Evolutionary conservation across 2,329 filamentous ascomycete species (phyloP).

Genomic region (Ceratocystis eucalypticola): DNA sequence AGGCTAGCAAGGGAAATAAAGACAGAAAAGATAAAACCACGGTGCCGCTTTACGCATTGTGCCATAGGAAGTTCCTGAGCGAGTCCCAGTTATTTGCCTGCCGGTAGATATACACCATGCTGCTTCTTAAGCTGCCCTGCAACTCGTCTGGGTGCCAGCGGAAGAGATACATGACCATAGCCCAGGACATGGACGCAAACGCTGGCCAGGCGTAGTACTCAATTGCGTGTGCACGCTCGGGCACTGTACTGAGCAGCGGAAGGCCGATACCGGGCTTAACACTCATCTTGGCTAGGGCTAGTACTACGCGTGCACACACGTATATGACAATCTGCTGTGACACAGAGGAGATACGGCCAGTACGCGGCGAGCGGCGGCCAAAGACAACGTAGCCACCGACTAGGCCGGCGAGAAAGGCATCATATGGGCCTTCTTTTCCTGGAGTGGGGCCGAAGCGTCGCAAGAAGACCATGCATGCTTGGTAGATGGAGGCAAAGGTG

Average conservation of each 20-base stretch:
- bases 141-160: slow-evolving; percentile 81
- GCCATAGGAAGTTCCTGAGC: slow-evolving; percentile 68
- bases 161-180: slow-evolving; percentile 88
- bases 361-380: slow-evolving; percentile 49
- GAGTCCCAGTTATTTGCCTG: slow-evolving; percentile 86
- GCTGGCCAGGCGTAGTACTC: slow-evolving; percentile 73
- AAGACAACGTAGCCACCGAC: slow-evolving; percentile 90
- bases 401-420: slow-evolving; percentile 75
- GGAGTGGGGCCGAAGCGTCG: slow-evolving; percentile 45
- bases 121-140: slow-evolving; percentile 79
- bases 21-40: not conserved
- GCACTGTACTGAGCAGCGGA: slow-evolving; percentile 33
- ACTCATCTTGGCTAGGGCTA: slow-evolving; percentile 71
- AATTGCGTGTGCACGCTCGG: slow-evolving; percentile 35
- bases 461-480: slow-evolving; percentile 62
- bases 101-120: slow-evolving; percentile 94
- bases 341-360: slow-evolving; percentile 59
- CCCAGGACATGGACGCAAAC: slow-evolving; percentile 87
- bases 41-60: slow-evolving; percentile 49
- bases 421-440: slow-evolving; percentile 57
- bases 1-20: slow-evolving; percentile 10
- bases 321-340: slow-evolving; percentile 98
- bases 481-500: slow-evolving; percentile 84
- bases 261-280: slow-evolving; percentile 50
- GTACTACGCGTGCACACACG: slow-evolving; percentile 80